Conservation (phyloP, 352 stramenopile genomes). For the Pythium insidiosum region DNA sequence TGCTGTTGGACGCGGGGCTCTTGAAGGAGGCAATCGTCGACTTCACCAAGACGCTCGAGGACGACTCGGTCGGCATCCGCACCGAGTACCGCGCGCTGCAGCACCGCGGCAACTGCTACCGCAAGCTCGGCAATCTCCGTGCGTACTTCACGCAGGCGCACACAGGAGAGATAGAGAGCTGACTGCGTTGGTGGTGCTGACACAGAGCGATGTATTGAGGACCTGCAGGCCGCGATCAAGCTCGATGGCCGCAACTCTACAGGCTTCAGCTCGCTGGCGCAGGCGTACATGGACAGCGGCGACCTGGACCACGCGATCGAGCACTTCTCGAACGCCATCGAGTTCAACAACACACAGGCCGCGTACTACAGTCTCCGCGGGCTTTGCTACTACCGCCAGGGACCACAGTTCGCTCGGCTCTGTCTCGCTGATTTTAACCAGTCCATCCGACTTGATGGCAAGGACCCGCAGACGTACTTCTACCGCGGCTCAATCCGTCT, state of each 20-base stretch:
- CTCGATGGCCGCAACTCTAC: conserved; percentile 59
- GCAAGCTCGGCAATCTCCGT: conserved; percentile 42
- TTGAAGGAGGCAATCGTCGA: conserved; percentile 65
- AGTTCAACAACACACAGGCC: conserved; percentile 47
- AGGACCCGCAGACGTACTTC: conserved; percentile 68
- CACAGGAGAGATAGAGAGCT: too few species aligned
- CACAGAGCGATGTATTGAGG: conserved; percentile 53
- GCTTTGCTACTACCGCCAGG: conserved; percentile 65
- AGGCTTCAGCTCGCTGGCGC: conserved; percentile 47
- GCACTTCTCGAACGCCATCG: conserved; percentile 50
- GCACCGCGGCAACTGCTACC: conserved; percentile 55
- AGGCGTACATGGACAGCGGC: conserved; percentile 49
- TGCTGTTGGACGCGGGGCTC: conserved; percentile 56
- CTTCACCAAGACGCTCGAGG: conserved; percentile 67
- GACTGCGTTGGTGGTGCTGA: too few species aligned
- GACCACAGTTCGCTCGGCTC: conserved; percentile 33
- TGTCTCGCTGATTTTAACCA: conserved; percentile 65
- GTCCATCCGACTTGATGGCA: conserved; percentile 65
- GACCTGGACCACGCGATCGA: conserved; percentile 53
- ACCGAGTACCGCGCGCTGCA: conserved; percentile 67
- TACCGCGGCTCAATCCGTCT: conserved; percentile 64
- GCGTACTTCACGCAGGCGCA: conserved; percentile 2
- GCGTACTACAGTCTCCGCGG: conserved; percentile 61
- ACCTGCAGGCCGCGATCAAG: conserved; percentile 61
- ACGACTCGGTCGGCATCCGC: conserved; percentile 41